Evolutionary conservation across 768 basidiomycete species (phyloP), one percentile per base, ranked within the genome.

Genomic region (Udeniomyces megalosporus): DNA sequence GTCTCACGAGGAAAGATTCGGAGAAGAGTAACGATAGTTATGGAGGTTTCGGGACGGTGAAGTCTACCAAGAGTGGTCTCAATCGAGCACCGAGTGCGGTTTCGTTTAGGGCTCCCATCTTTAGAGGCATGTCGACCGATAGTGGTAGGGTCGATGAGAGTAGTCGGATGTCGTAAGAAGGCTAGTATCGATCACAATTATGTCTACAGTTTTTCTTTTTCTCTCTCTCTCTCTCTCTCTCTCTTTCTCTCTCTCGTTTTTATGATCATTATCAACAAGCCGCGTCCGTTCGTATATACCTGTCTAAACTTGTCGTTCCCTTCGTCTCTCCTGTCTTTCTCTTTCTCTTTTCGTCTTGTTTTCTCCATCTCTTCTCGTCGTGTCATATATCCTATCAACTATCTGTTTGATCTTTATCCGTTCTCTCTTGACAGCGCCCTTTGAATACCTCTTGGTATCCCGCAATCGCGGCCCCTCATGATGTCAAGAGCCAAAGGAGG

Each of bases 21-120:
- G 55, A 4, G 24, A 24, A 48, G 49, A 35, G 34, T 20, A 15
- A 32, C 26, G 45, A 48, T 12, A 48, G 58, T 10, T 38, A 32
- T 15, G 46, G 20, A 2, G 38, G 20, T 3, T 38, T 38, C 46
- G 46, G 58, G 31, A 32, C 22, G 5, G 20, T 20, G 17, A 48
- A 26, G 14, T 10, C 24, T 4, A 48, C 24, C 32, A 29, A 28
- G 60, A 45, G n/a, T 10, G 60, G 53, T 14, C 38, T 61, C 31
- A 54, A 28, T 5, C 17, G 60, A 29, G 58, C 58, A 2, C 63
- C 63, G 2, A 59, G 58, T 34, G 63, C 48, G 31, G 63, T 65
- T 1, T 48, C 44, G 20, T 65, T 65, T 42, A 65, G 53, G 45
- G 63, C 63, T 22, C 63, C 63, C 12, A 28, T 65, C 32, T 57